Evolutionary conservation across 2,329 filamentous ascomycete species (phyloP).

Genomic region (Cladosporium austrohemisphaericum): DNA sequence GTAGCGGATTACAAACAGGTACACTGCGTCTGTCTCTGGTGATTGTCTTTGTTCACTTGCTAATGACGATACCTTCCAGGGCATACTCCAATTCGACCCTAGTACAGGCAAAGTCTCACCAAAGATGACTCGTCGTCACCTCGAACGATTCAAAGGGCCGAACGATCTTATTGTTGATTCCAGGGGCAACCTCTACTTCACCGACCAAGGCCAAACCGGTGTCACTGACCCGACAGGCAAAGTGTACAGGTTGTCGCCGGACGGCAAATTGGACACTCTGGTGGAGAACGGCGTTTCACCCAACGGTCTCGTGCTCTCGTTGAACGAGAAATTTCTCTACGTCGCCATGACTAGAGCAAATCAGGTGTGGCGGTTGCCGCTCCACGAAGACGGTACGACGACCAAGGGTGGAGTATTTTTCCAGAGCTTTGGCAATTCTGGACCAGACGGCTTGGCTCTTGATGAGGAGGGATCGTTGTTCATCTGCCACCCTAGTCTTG

Average conservation of each 20-base stretch:
- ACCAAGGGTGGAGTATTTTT: slow-evolving; percentile 41
- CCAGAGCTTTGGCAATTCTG: slow-evolving; percentile 38
- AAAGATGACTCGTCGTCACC: slow-evolving; percentile 36
- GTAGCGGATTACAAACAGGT: slow-evolving; percentile 45
- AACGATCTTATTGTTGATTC: slow-evolving; percentile 43
- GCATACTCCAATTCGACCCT: slow-evolving; percentile 38
- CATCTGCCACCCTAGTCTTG: slow-evolving; percentile 24
- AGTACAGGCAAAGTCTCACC: slow-evolving; percentile 28
- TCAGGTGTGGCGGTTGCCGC: slow-evolving; percentile 40
- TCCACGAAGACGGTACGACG: slow-evolving; percentile 38
- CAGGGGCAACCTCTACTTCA: slow-evolving; percentile 41
- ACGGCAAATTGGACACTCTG: slow-evolving; percentile 36
- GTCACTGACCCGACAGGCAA: slow-evolving; percentile 42
- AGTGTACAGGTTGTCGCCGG: slow-evolving; percentile 36
- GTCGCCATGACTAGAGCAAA: slow-evolving; percentile 42
- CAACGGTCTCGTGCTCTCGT: slow-evolving; percentile 2
- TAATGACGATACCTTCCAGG: slow-evolving; percentile 25
- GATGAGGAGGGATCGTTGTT: slow-evolving; percentile 37
- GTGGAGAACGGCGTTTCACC: slow-evolving; percentile 6
- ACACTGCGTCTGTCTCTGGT: not conserved
- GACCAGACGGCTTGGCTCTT: slow-evolving; percentile 38
- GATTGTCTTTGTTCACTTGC: not conserved
- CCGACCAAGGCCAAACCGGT: slow-evolving; percentile 45
- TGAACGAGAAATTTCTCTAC: slow-evolving; percentile 38
- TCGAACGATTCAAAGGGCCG: slow-evolving; percentile 44